Percentiles rank a stretch among this genome's conserved stretches.
These are phyloP conservation scores for Setaria italica DNA, from an alignment of 202 grass and related monocot species.

Conservation along the genomic window DNA sequence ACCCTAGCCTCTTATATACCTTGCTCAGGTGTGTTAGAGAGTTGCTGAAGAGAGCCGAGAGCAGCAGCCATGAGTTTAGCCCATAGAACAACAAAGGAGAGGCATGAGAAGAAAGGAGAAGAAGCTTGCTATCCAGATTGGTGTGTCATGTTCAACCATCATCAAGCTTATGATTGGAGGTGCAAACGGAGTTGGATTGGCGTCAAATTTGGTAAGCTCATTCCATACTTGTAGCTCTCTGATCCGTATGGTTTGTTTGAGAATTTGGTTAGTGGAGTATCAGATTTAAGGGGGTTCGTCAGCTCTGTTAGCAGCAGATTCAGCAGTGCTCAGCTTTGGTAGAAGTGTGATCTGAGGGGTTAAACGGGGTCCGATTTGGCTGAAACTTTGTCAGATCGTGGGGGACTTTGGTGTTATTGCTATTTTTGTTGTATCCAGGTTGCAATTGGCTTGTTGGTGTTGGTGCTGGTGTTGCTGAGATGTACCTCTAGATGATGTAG, in stretches of 20 bases:
- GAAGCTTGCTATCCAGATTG: not conserved
- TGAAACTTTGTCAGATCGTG: not conserved
- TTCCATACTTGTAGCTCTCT: not conserved
- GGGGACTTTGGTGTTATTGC: too few relatives aligned
- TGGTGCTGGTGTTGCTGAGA: too few relatives aligned
- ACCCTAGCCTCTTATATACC: not conserved
- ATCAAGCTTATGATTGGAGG: not conserved
- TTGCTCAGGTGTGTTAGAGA: not conserved
- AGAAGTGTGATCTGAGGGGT: not conserved
- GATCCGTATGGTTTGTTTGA: not conserved
- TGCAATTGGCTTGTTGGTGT: too few relatives aligned
- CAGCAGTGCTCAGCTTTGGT: not conserved
- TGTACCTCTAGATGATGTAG: too few relatives aligned
- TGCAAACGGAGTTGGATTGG: too few relatives aligned
- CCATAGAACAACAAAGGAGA: not conserved
- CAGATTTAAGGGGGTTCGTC: not conserved
- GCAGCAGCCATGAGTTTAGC: not conserved
- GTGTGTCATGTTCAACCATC: not conserved
- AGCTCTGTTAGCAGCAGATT: not conserved
- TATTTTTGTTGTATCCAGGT: too few relatives aligned
- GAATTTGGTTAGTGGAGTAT: not conserved
- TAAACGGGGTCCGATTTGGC: not conserved
- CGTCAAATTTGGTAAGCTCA: not conserved
- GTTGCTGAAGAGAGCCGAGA: not conserved
- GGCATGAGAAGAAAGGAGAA: not conserved